phyloP scores from a whole-genome alignment of 306 rosid species.

The Trifolium pratense region DNA sequence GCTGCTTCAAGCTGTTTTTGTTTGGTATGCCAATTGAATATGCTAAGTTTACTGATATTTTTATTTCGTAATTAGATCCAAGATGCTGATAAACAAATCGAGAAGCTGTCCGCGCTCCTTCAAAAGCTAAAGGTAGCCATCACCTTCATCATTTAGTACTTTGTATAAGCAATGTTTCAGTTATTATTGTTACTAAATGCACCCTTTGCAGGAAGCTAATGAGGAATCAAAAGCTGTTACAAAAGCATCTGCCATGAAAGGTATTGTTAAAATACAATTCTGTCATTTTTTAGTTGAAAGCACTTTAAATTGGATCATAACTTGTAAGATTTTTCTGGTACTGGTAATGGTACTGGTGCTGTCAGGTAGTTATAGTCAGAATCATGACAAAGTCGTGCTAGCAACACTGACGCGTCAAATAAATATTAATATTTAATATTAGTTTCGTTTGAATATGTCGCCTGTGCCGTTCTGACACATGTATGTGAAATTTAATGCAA shows the following conservation, averaged over 20 bases:
- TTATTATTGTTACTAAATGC: conserved; percentile 26
- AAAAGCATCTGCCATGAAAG: conserved; percentile 90
- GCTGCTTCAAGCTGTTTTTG: conserved; percentile 26
- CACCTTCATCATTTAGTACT: conserved; percentile 30
- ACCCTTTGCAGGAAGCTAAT: conserved; percentile 63
- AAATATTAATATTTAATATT: conserved; percentile 20
- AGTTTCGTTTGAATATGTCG: background rate
- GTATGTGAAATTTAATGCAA: conserved; percentile 20
- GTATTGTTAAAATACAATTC: conserved; percentile 46
- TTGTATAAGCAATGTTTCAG: conserved; percentile 26
- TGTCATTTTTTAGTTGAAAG: conserved; percentile 20
- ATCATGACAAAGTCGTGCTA: conserved; percentile 8
- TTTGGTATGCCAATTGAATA: conserved; percentile 16
- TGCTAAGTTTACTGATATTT: conserved; percentile 14
- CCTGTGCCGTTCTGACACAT: background rate
- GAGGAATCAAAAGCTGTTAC: conserved; percentile 95
- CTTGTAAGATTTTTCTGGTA: conserved; percentile 2
- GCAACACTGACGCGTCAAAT: background rate
- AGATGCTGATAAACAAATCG: conserved; percentile 77
- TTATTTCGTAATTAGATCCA: conserved; percentile 55
- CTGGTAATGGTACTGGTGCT: background rate
- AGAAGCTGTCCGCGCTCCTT: conserved; percentile 69
- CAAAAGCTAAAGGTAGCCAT: conserved; percentile 72
- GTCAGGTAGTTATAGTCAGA: conserved; percentile 13
- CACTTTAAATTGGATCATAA: background rate